These are phyloP conservation scores for Bipolaris victoriae DNA, from an alignment of 2,329 filamentous ascomycete genomes.

Conservation along the genomic window DNA sequence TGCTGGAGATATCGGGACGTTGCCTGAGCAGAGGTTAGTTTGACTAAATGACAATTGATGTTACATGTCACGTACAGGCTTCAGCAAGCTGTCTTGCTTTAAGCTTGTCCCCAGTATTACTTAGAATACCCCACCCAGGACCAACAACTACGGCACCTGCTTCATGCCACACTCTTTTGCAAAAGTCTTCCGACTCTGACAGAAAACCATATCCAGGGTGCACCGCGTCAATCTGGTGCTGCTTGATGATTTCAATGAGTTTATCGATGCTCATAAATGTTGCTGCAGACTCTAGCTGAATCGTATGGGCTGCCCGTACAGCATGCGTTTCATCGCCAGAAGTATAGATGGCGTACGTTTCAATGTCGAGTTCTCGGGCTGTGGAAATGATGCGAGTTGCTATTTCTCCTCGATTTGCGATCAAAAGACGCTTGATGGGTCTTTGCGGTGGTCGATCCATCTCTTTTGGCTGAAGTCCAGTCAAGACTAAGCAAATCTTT, in stretches of 20 bases:
- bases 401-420: slow-evolving; percentile 69
- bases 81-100: slow-evolving; percentile 59
- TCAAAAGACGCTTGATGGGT: slow-evolving; percentile 58
- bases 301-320: slow-evolving; percentile 57
- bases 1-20: slow-evolving; percentile 60
- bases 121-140: slow-evolving; percentile 63
- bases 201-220: slow-evolving; percentile 70
- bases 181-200: slow-evolving; percentile 61
- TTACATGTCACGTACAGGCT: slow-evolving; percentile 46
- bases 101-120: slow-evolving; percentile 62
- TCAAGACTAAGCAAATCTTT: too few species aligned
- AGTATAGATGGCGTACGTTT: slow-evolving; percentile 64
- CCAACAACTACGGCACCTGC: slow-evolving; percentile 59
- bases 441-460: slow-evolving; percentile 37
- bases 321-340: slow-evolving; percentile 62
- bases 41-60: background rate
- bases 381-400: slow-evolving; percentile 65
- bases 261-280: slow-evolving; percentile 61
- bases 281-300: slow-evolving; percentile 58
- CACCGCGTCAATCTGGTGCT: slow-evolving; percentile 61
- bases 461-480: background rate
- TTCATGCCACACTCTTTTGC: slow-evolving; percentile 57
- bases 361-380: slow-evolving; percentile 63
- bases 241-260: slow-evolving; percentile 56
- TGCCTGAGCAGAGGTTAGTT: slow-evolving; percentile 28